Base-by-base conservation (phyloP, 305 asterid genomes). In the Fraxinus greggii region DNA sequence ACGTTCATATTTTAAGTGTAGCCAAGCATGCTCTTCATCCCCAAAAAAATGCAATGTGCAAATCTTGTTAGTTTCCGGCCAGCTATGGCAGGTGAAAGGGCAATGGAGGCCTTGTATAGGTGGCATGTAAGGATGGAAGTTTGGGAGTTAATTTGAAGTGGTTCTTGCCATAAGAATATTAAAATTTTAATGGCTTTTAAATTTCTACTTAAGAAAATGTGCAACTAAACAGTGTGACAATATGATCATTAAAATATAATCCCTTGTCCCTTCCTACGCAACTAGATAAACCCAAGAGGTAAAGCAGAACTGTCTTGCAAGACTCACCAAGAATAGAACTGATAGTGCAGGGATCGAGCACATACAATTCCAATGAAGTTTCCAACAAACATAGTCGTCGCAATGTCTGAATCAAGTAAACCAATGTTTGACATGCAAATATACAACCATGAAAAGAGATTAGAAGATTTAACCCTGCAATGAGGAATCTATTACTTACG, bases 341-440 rank as follows among this genome's bases (percentile, higher is more conserved):
- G 99, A 89, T 93, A 95, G 79, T 93, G 99, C 86, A 95, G 92
- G 86, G 99, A 95, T 51, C 97, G 91, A 35, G 99, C 98, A 89
- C 92, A 93, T 56, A 94, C 85, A 78, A 94, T 90, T 84, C 61
- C 61, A 51, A 51, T 51, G 61, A 51, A 51, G 61, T 51, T 51
- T 23, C 61, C 61, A 51, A 51, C 95, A 85, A 95, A 94, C 94
- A 95, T 78, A 73, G 95, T 89, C 0, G 97, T 90, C 19, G 81
- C 87, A 51, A 92, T 94, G 91, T 95, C 98, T 95, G 95, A 82
- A 81, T 83, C 24, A 77, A 80, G 40, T 40, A 51, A 67, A 38
- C 45, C 75, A 84, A 80, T 78, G 67, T 69, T 51, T 69, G 76
- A 28, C 51, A 63, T 35, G 80, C 12, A 78, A 73, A 10, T 38